Evolutionary conservation across 2,329 filamentous ascomycete species (phyloP).

Genomic region (Xylogone sp.): DNA sequence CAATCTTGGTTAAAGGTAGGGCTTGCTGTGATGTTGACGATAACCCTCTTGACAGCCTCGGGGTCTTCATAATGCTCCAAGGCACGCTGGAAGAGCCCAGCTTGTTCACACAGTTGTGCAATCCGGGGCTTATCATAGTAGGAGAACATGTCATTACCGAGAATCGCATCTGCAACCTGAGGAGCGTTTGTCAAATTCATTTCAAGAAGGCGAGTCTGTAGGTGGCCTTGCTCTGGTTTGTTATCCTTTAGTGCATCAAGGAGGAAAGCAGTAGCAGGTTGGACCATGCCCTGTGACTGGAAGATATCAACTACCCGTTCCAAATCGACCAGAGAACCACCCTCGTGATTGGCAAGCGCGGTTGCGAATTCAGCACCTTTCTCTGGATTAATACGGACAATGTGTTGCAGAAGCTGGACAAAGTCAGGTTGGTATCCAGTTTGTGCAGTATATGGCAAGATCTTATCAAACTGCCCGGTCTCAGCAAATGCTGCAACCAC

Average conservation of each 20-base stretch:
- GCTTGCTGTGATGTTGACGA: constrained; percentile 75
- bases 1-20: constrained; percentile 89
- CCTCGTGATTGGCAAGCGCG: constrained; percentile 85
- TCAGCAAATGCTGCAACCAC: constrained; percentile 94
- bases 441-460: constrained; percentile 83
- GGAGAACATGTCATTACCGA: constrained; percentile 98
- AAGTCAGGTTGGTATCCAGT: constrained; percentile 93
- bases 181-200: constrained; percentile 98
- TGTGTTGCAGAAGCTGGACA: constrained; percentile 86
- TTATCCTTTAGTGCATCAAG: constrained; percentile 95
- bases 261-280: constrained; percentile 96
- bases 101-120: constrained; percentile 88
- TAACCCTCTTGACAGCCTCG: constrained; percentile 81
- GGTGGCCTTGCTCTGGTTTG: constrained; percentile 83
- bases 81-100: constrained; percentile 80
- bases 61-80: constrained; percentile 94
- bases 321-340: constrained; percentile 83
- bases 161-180: constrained; percentile 95
- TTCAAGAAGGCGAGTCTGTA: constrained; percentile 92
- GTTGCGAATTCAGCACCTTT: constrained; percentile 94
- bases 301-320: constrained; percentile 97
- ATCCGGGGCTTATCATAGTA: constrained; percentile 92
- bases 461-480: constrained; percentile 95
- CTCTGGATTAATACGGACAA: constrained; percentile 85
- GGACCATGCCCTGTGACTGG: constrained; percentile 95